phyloP scores from a whole-genome alignment of 2,329 filamentous ascomycete genomes.

The Pseudocercospora musae region DNA sequence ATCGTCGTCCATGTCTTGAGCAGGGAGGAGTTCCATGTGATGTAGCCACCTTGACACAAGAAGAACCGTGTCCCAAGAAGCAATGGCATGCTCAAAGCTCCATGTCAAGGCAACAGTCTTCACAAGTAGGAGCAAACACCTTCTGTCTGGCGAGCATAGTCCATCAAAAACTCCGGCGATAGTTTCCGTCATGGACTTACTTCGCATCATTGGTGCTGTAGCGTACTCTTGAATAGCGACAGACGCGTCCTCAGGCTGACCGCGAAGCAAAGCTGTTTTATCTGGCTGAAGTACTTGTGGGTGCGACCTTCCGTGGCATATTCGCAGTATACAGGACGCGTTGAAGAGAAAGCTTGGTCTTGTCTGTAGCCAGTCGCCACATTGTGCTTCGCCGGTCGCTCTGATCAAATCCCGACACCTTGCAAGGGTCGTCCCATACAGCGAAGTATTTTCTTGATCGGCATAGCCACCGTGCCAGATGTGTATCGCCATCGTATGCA shows the following conservation, averaged over 20 bases:
- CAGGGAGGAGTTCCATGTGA: not conserved
- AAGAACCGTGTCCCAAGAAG: not conserved
- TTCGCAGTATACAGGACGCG: not conserved
- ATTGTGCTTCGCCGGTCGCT: not conserved
- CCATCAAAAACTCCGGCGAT: not conserved
- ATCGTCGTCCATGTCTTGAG: not conserved
- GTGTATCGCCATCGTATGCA: slow-evolving; percentile 2
- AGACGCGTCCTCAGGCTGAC: not conserved
- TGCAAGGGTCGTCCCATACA: not conserved
- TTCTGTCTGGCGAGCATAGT: not conserved
- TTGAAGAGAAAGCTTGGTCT: slow-evolving; percentile 2
- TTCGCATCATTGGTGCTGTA: not conserved
- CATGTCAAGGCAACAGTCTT: not conserved
- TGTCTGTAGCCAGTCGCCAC: not conserved
- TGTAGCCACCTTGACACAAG: not conserved
- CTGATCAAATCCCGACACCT: not conserved
- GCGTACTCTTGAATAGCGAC: not conserved
- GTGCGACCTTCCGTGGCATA: not conserved
- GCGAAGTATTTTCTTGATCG: not conserved
- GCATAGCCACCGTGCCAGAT: not conserved
- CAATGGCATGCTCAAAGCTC: not conserved
- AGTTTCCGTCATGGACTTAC: not conserved
- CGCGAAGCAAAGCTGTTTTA: not conserved
- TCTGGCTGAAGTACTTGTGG: not conserved
- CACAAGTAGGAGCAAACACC: not conserved